These are phyloP conservation scores for Gaertneriomyces sp. DNA, from an alignment of 192 early-diverging fungal species.

Conservation along the genomic window DNA sequence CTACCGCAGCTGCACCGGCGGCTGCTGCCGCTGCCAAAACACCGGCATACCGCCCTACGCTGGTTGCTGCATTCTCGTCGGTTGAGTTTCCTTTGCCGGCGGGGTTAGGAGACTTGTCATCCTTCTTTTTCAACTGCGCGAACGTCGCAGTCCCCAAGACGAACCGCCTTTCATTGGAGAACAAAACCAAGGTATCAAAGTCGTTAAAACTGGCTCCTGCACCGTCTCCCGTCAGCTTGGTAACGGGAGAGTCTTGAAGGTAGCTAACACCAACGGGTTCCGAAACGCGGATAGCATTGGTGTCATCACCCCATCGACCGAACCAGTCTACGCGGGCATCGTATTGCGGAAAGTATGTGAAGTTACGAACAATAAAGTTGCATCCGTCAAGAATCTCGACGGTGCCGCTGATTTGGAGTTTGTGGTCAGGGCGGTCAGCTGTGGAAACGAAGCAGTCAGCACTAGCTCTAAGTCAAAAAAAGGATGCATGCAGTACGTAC, in stretches of 20 bases:
- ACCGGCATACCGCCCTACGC: not conserved
- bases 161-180: not conserved
- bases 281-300: not conserved
- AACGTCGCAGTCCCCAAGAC: slow-evolving; percentile 6
- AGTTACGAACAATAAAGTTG: slow-evolving; percentile 9
- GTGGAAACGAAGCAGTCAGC: no score
- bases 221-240: not conserved
- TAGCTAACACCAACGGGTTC: not conserved
- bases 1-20: slow-evolving; percentile 1
- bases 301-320: not conserved
- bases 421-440: not conserved
- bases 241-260: not conserved
- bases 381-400: slow-evolving; percentile 24
- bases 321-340: slow-evolving; percentile 4
- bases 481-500: no score
- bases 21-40: slow-evolving; percentile 5
- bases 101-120: not conserved
- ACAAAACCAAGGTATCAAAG: slow-evolving; percentile 20
- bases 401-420: slow-evolving; percentile 5
- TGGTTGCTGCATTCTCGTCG: not conserved
- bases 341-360: slow-evolving; percentile 6
- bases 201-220: slow-evolving; percentile 9
- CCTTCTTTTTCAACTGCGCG: not conserved
- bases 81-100: not conserved
- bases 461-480: no score